Conservation (phyloP, 441 rosid genomes). For the Syzygium syzygioides region DNA sequence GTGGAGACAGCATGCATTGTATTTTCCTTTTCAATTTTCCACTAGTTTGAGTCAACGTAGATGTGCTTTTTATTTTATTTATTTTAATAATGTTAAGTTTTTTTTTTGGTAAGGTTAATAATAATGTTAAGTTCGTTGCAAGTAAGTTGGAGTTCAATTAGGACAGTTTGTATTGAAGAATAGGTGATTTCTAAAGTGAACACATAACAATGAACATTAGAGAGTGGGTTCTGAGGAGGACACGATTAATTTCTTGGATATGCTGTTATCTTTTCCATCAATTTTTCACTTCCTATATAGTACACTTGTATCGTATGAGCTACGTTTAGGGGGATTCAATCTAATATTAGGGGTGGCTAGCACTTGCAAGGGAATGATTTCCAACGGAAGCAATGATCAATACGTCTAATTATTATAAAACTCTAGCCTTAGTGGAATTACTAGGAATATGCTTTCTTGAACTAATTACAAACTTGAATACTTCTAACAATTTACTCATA, state of each 20-base stretch:
- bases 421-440: not conserved
- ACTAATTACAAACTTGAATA: not conserved
- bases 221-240: not conserved
- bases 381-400: not conserved
- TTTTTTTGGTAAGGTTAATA: too few species aligned
- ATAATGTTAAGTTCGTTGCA: not conserved
- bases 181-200: rapidly evolving
- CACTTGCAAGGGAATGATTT: not conserved
- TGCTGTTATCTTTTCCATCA: not conserved
- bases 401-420: too few species aligned
- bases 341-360: not conserved
- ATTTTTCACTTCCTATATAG: not conserved
- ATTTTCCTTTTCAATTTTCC: not conserved
- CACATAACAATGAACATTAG: not conserved
- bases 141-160: not conserved
- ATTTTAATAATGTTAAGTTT: not conserved
- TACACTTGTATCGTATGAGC: not conserved
- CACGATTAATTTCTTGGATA: not conserved
- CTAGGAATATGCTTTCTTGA: not conserved
- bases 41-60: not conserved
- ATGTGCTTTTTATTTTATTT: too few species aligned
- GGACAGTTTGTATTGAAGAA: not conserved
- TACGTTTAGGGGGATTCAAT: not conserved
- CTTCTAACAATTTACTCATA: not conserved
- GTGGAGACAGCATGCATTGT: not conserved